phyloP scores from a whole-genome alignment of 495 filamentous ascomycete species.

The Bryoglossum gracile region DNA sequence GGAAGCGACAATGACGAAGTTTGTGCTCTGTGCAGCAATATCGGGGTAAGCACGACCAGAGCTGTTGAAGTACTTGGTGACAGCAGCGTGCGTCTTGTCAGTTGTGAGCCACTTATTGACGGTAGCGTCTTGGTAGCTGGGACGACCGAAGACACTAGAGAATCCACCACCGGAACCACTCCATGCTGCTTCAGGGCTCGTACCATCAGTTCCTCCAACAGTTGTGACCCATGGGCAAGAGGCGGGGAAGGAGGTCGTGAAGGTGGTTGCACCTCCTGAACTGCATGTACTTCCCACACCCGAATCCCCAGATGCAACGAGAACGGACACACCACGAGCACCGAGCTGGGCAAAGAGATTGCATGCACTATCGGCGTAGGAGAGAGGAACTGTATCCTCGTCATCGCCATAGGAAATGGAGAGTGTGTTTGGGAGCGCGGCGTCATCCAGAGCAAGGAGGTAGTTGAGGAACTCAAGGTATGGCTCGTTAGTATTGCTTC shows the following conservation, averaged over 20 bases:
- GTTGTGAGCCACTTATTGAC: conserved; percentile 19
- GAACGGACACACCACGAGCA: conserved; percentile 61
- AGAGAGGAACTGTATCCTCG: conserved; percentile 54
- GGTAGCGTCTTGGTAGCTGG: conserved; percentile 50
- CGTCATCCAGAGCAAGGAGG: conserved; percentile 46
- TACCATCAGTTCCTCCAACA: conserved; percentile 59
- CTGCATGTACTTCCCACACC: not conserved
- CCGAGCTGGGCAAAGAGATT: conserved; percentile 66
- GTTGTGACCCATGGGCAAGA: conserved; percentile 77
- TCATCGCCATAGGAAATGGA: conserved; percentile 69
- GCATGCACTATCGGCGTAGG: conserved; percentile 60
- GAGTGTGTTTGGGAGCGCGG: conserved; percentile 63
- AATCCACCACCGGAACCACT: conserved; percentile 63
- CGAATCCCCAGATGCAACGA: conserved; percentile 47
- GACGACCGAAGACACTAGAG: conserved; percentile 57
- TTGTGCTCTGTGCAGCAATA: conserved; percentile 50
- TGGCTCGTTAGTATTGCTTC: conserved; percentile 59
- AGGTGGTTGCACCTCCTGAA: conserved; percentile 28
- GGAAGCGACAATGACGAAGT: conserved; percentile 11
- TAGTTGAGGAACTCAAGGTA: conserved; percentile 75
- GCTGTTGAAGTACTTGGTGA: conserved; percentile 52
- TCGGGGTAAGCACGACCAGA: conserved; percentile 68
- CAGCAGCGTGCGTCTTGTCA: conserved; percentile 30
- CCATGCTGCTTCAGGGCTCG: conserved; percentile 49
- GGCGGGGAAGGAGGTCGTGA: conserved; percentile 50